Percentiles rank a stretch among this genome's conserved stretches.
These are phyloP conservation scores for Polyrhizophydium stewartii DNA, from an alignment of 371 early-diverging fungal species.

Conservation along the genomic window DNA sequence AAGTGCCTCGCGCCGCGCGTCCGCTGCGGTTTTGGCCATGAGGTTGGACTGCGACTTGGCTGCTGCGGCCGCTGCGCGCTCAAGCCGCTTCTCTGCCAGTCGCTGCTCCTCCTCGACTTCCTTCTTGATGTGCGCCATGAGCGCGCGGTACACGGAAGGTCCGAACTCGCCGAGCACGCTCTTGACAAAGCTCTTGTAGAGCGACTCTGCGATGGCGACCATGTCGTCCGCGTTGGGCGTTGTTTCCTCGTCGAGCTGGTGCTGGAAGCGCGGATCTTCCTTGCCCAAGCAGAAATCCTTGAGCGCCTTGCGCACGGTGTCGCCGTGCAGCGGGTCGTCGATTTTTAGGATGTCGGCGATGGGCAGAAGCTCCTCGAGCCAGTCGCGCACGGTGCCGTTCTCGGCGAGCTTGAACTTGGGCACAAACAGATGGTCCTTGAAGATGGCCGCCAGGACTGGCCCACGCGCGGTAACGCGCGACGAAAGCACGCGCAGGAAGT, in stretches of 20 bases:
- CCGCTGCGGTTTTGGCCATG: not conserved
- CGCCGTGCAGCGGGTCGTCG: not conserved
- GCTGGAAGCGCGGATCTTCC: not conserved
- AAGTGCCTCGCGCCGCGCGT: not conserved
- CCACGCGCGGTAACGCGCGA: not conserved
- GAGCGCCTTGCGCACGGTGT: not conserved
- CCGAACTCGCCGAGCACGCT: slow-evolving; percentile 11
- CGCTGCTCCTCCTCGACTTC: not conserved
- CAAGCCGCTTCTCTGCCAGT: not conserved
- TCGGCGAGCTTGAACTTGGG: not conserved
- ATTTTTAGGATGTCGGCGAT: not conserved
- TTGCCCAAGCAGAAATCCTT: not conserved
- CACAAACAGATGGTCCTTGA: not conserved
- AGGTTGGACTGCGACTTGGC: not conserved
- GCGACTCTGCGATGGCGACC: not conserved
- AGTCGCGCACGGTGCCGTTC: not conserved
- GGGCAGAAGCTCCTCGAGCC: not conserved
- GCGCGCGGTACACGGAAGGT: not conserved
- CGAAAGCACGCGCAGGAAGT: slow-evolving; percentile 15
- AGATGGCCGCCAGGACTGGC: not conserved
- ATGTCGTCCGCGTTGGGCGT: not conserved
- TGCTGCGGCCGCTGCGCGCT: not conserved
- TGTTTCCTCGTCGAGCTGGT: not conserved
- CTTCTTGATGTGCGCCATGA: slow-evolving; percentile 11
- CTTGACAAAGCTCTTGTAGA: slow-evolving; percentile 9